A percentile compares a stretch with the other conserved stretches of the same genome.
phyloP scores from a whole-genome alignment of 345 rosid species.

The Salix arbutifolia region DNA sequence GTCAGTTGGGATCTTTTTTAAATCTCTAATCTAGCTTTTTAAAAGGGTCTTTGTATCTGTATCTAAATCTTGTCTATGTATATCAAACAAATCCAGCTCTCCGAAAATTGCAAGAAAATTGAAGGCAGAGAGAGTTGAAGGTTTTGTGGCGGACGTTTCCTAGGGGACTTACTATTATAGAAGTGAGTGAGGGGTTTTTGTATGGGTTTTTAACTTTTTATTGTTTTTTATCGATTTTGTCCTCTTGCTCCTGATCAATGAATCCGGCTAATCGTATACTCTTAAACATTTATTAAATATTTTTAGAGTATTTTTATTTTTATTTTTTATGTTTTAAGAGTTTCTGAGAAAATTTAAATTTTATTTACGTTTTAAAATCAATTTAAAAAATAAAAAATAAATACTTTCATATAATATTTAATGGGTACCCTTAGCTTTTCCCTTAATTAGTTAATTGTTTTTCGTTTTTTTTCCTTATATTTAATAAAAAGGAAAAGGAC shows the following conservation, averaged over 20 bases:
- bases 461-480: neutral
- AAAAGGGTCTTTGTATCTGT: neutral
- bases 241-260: neutral
- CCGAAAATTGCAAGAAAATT: neutral
- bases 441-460: no score
- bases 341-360: no score
- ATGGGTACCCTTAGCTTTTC: no score
- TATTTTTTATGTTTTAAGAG: no score
- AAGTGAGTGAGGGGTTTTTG: neutral
- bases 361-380: no score
- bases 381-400: no score
- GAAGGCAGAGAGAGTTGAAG: neutral
- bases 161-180: neutral
- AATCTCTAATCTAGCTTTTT: neutral
- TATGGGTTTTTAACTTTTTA: neutral
- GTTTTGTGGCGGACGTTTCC: constrained; percentile 40
- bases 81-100: neutral
- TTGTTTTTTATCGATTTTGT: neutral
- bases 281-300: no score
- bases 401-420: no score
- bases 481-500: neutral
- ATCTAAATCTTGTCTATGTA: neutral
- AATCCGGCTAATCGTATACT: no score
- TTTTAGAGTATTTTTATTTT: no score
- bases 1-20: constrained; percentile 12